Evolutionary conservation across 2,329 filamentous ascomycete genomes (phyloP).

Genomic region (Lecanosticta acicola): DNA sequence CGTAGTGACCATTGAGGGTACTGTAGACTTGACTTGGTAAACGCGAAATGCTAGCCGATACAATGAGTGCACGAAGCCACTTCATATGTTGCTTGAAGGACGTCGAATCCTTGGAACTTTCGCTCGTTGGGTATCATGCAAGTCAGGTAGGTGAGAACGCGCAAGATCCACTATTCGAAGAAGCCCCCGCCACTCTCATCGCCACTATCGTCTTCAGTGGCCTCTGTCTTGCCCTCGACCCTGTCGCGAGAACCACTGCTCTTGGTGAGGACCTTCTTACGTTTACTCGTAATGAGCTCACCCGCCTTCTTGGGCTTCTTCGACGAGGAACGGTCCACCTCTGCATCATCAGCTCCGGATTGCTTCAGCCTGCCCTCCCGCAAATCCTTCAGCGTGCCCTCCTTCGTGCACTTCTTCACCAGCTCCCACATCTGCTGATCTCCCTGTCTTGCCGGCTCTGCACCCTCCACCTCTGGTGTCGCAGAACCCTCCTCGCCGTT

Average conservation of each 20-base stretch:
- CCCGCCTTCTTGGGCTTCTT: constrained; percentile 1
- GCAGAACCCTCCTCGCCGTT: constrained; percentile 24
- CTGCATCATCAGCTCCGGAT: constrained; percentile 6
- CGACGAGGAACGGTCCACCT: not conserved
- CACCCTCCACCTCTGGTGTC: constrained; percentile 38
- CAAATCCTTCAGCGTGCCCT: constrained; percentile 52
- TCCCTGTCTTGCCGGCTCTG: constrained; percentile 34
- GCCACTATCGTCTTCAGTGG: constrained; percentile 25
- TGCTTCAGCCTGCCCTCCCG: constrained; percentile 46
- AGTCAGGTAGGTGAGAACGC: not conserved
- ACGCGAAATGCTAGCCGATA: too few relatives aligned
- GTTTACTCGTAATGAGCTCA: not conserved
- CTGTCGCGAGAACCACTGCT: not conserved
- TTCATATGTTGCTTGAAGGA: too few relatives aligned
- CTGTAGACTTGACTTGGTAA: too few relatives aligned
- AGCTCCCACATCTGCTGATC: constrained; percentile 60
- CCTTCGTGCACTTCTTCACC: constrained; percentile 59
- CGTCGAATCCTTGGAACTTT: not conserved
- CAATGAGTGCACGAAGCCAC: too few relatives aligned
- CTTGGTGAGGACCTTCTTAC: not conserved
- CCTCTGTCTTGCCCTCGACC: constrained; percentile 8
- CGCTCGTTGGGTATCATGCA: constrained; percentile 6
- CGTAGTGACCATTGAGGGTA: constrained; percentile 1
- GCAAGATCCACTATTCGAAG: constrained; percentile 28
- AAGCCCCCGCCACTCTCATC: constrained; percentile 35